Evolutionary conservation across 2,329 filamentous ascomycete species (phyloP).

Genomic region (Aspergillus awamori): DNA sequence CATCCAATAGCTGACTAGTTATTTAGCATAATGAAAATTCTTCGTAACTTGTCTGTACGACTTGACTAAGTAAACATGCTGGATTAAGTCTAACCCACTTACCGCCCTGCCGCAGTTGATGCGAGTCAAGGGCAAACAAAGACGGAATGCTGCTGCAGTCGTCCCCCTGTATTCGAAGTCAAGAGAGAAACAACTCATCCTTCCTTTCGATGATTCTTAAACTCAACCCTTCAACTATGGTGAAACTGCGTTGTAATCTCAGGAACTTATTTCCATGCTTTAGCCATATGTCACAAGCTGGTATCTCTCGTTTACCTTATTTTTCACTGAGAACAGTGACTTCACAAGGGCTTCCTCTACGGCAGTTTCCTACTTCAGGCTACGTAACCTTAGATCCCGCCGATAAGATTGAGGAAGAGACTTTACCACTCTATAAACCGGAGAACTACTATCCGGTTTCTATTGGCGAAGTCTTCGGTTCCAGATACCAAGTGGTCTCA

Average conservation of each 20-base stretch:
- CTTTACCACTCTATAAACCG: constrained; percentile 13
- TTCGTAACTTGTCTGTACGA: too few species aligned
- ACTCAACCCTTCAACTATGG: neutral
- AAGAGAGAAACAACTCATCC: neutral
- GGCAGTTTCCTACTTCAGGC: constrained; percentile 14
- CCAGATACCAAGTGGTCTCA: constrained; percentile 24
- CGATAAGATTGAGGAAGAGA: constrained; percentile 19
- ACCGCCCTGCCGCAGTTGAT: too few species aligned
- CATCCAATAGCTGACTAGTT: too few species aligned
- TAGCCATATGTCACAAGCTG: neutral
- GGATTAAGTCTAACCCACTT: too few species aligned
- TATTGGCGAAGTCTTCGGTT: constrained; percentile 19
- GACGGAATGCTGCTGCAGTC: too few species aligned
- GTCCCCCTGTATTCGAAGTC: too few species aligned
- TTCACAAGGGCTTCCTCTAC: constrained; percentile 7
- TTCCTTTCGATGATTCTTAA: neutral
- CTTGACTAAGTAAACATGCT: too few species aligned
- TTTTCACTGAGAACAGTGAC: constrained; percentile 2
- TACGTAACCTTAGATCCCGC: constrained; percentile 14
- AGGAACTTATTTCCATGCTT: neutral
- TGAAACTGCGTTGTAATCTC: neutral
- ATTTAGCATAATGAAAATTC: too few species aligned
- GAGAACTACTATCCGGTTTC: constrained; percentile 20
- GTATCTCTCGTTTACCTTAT: neutral
- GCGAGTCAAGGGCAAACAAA: too few species aligned